Conservation (phyloP, 2,329 filamentous ascomycete species). For the Colletotrichum sp. region DNA sequence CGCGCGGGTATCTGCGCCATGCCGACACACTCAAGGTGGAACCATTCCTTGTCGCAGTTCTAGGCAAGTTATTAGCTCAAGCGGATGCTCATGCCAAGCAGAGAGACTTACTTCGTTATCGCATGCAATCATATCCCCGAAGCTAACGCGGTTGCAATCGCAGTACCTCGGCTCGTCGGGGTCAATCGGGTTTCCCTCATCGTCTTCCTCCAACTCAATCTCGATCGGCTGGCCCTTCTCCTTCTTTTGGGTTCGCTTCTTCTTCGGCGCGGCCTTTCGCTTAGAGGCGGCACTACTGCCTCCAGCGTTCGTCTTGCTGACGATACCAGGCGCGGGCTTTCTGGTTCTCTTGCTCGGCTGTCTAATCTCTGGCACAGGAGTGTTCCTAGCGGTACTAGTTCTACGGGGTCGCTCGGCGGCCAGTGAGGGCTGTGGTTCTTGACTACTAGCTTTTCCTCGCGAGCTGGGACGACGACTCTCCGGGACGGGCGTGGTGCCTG, state of each 20-base stretch:
- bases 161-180: constrained; percentile 80
- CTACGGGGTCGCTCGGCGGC: constrained; percentile 60
- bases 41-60: constrained; percentile 84
- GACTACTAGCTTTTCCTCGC: constrained; percentile 56
- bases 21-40: constrained; percentile 79
- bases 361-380: constrained; percentile 55
- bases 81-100: constrained; percentile 19
- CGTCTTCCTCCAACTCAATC: constrained; percentile 64
- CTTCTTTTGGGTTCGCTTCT: constrained; percentile 55
- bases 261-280: constrained; percentile 74
- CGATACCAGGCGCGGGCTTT: constrained; percentile 74
- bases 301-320: constrained; percentile 66
- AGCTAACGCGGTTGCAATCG: constrained; percentile 79
- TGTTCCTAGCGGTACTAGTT: constrained; percentile 62
- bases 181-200: constrained; percentile 74
- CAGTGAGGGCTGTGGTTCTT: constrained; percentile 54
- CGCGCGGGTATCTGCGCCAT: constrained; percentile 71
- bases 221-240: constrained; percentile 48
- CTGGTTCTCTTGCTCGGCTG: constrained; percentile 64
- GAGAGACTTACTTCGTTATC: constrained; percentile 73
- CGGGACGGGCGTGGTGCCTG: constrained; percentile 39
- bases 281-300: constrained; percentile 73
- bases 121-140: constrained; percentile 83
- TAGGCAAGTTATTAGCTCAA: constrained; percentile 29
- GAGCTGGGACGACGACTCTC: constrained; percentile 56